Conservation (phyloP, 2,329 filamentous ascomycete genomes). For the Arachnopeziza araneosa region DNA sequence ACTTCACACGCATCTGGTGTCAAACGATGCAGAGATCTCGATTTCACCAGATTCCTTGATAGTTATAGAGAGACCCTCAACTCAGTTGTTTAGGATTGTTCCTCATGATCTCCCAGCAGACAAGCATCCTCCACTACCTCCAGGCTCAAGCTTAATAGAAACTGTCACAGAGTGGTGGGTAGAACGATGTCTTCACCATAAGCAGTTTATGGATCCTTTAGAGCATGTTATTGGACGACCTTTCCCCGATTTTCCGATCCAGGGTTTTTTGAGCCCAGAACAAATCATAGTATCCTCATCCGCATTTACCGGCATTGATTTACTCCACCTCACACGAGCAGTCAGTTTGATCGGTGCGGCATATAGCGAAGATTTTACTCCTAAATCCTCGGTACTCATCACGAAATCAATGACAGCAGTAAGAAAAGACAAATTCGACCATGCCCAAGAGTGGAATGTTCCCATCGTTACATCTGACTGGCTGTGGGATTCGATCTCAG, state of each 20-base stretch:
- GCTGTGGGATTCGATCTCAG: constrained; percentile 76
- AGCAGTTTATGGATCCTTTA: constrained; percentile 62
- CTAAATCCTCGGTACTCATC: constrained; percentile 70
- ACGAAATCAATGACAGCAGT: constrained; percentile 42
- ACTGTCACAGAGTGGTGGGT: constrained; percentile 88
- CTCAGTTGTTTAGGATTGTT: constrained; percentile 34
- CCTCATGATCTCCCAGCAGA: constrained; percentile 37
- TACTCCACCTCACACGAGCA: constrained; percentile 76
- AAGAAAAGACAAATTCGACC: constrained; percentile 69
- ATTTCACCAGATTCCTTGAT: not conserved
- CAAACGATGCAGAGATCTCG: constrained; percentile 31
- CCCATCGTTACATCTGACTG: constrained; percentile 77
- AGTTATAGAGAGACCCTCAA: not conserved
- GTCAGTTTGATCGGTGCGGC: constrained; percentile 71
- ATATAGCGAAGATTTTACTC: constrained; percentile 73
- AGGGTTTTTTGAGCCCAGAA: constrained; percentile 49
- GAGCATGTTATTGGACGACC: constrained; percentile 72
- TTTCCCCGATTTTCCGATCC: constrained; percentile 64
- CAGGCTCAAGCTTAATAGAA: constrained; percentile 35
- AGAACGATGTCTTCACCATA: constrained; percentile 78
- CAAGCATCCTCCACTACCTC: constrained; percentile 28
- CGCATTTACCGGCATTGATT: constrained; percentile 76
- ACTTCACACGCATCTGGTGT: constrained; percentile 31
- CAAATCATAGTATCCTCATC: constrained; percentile 72
- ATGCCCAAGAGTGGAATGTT: constrained; percentile 68